These are phyloP conservation scores for Colletotrichum magnum DNA, from an alignment of 2,329 filamentous ascomycete species.

Conservation along the genomic window DNA sequence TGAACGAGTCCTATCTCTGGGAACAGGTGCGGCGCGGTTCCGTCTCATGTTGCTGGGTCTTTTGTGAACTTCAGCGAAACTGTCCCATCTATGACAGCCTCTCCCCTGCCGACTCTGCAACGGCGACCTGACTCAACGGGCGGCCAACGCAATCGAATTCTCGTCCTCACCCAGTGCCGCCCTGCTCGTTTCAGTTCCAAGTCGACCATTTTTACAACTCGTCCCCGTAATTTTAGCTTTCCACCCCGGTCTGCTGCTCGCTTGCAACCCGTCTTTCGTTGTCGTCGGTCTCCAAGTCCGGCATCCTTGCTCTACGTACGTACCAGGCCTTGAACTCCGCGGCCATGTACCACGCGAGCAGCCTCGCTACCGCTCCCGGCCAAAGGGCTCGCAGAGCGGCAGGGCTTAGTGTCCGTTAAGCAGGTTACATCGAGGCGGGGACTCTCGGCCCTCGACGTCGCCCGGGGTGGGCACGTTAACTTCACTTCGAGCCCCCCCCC, in stretches of 20 bases:
- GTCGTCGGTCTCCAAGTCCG: background rate
- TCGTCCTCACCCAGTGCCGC: background rate
- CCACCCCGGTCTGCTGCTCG: background rate
- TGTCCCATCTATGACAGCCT: slow-evolving; percentile 28
- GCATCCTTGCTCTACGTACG: background rate
- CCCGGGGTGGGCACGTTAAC: slow-evolving; percentile 10
- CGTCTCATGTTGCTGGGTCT: slow-evolving; percentile 34
- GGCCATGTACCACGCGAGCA: background rate
- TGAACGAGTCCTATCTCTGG: background rate
- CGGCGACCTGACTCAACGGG: slow-evolving; percentile 18
- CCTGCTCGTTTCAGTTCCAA: slow-evolving; percentile 22
- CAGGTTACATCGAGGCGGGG: slow-evolving; percentile 25
- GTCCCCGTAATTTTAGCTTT: slow-evolving; percentile 35
- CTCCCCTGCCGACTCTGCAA: slow-evolving; percentile 30
- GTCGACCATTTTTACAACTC: background rate
- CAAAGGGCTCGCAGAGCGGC: background rate
- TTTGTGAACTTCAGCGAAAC: background rate
- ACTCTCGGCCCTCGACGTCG: background rate
- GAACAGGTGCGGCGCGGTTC: background rate
- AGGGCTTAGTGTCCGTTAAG: slow-evolving; percentile 24
- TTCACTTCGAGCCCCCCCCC: slow-evolving; percentile 4
- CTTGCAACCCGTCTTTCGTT: background rate
- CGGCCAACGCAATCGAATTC: slow-evolving; percentile 7
- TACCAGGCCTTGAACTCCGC: too few relatives aligned
- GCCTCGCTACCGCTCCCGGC: background rate